A percentile compares a stretch with the other conserved stretches of the same genome.
These are phyloP conservation scores for Cercospora nicotianae DNA, from an alignment of 2,329 filamentous ascomycete genomes.

Conservation along the genomic window DNA sequence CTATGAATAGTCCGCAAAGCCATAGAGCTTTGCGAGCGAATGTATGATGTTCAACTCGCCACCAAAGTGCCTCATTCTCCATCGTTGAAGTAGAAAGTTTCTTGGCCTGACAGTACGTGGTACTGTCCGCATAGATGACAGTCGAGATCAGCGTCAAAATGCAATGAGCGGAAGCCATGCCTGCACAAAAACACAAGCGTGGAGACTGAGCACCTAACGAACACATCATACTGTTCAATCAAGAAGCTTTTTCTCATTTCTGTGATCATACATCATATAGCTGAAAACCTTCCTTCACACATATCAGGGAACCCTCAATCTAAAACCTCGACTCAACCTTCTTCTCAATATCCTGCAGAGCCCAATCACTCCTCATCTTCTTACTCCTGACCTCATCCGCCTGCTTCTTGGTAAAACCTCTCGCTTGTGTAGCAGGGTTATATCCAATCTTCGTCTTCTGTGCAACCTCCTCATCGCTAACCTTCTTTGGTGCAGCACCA, in stretches of 20 bases:
- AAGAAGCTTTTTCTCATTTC: neutral
- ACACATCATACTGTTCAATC: neutral
- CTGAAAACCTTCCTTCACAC: neutral
- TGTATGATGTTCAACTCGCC: neutral
- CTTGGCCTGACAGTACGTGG: neutral
- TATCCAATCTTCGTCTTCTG: conserved; percentile 75
- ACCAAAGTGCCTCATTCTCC: neutral
- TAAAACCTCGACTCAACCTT: conserved; percentile 71
- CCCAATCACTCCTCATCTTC: conserved; percentile 67
- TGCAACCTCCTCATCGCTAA: conserved; percentile 65
- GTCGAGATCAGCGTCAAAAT: neutral
- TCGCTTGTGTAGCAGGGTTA: conserved; percentile 86
- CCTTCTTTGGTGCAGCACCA: conserved; percentile 60
- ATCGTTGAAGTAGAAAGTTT: neutral
- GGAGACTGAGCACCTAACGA: neutral
- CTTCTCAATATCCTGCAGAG: conserved; percentile 71
- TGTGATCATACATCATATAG: neutral
- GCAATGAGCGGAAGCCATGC: neutral
- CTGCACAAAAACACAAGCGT: neutral
- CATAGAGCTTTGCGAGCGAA: neutral
- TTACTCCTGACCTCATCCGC: conserved; percentile 68
- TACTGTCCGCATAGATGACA: neutral
- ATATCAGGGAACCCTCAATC: neutral
- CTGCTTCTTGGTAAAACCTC: conserved; percentile 80
- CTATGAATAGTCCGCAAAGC: neutral